A percentile compares a stretch with the other conserved stretches of the same genome.
phyloP scores from a whole-genome alignment of 176 grass and related monocot genomes.

The Triticum urartu region DNA sequence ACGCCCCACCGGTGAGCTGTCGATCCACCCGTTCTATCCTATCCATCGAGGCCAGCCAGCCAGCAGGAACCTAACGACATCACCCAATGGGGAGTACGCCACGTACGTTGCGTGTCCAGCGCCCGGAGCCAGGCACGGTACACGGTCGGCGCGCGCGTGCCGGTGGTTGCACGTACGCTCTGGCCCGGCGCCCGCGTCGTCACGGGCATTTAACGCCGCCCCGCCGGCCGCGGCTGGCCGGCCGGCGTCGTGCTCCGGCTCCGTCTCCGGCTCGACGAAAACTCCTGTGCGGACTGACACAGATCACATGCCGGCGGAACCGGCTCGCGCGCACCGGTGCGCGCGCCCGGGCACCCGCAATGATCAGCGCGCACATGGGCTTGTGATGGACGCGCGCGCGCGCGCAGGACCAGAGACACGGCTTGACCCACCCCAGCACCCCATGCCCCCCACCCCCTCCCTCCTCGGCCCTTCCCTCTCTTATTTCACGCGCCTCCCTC shows the following conservation, averaged over 20 bases:
- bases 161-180: neutral
- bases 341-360: constrained; percentile 9
- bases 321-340: constrained; percentile 6
- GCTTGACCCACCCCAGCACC: constrained; percentile 50
- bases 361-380: constrained; percentile 56
- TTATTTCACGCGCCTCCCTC: constrained; percentile 21
- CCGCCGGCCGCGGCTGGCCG: no score
- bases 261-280: neutral
- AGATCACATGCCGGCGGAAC: constrained; percentile 41
- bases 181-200: no score
- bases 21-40: neutral
- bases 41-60: no score
- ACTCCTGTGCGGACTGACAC: constrained; percentile 40
- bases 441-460: neutral
- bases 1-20: constrained; percentile 23
- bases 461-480: neutral
- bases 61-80: neutral
- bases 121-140: neutral
- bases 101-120: neutral
- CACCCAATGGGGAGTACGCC: neutral
- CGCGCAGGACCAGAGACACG: constrained; percentile 51
- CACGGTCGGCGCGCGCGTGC: neutral
- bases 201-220: neutral
- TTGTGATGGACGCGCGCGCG: constrained; percentile 24
- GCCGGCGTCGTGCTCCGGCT: neutral